Evolutionary conservation across 345 rosid genomes (phyloP).

Genomic region (Geranium brycei): DNA sequence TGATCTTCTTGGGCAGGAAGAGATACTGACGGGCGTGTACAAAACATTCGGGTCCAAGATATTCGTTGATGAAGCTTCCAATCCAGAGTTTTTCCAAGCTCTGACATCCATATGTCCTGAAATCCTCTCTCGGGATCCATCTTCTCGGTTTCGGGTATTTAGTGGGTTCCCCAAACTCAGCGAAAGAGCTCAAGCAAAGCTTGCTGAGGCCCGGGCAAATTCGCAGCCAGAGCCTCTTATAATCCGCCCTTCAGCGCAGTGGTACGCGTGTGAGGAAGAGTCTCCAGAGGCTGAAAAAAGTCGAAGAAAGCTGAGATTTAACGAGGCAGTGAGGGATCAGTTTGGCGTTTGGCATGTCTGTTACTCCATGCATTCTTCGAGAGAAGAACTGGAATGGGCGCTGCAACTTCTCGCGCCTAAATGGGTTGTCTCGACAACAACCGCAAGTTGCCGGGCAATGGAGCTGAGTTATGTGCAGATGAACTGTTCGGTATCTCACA

Average conservation of each 20-base stretch:
- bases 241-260: constrained; percentile 73
- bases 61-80: constrained; percentile 42
- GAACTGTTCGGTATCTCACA: constrained; percentile 31
- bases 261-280: constrained; percentile 65
- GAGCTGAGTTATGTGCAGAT: constrained; percentile 58
- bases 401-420: constrained; percentile 58
- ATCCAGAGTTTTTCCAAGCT: constrained; percentile 35
- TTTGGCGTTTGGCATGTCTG: constrained; percentile 86
- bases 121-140: constrained; percentile 49
- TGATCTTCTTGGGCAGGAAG: constrained; percentile 81
- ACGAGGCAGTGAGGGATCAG: constrained; percentile 60
- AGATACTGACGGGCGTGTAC: constrained; percentile 40
- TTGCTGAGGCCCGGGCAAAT: constrained; percentile 55
- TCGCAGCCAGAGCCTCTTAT: constrained; percentile 56
- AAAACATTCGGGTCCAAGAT: constrained; percentile 72
- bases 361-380: constrained; percentile 78
- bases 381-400: constrained; percentile 68
- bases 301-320: constrained; percentile 34
- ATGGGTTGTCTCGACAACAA: constrained; percentile 63
- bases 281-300: constrained; percentile 15
- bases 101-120: constrained; percentile 43
- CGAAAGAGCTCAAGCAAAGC: constrained; percentile 50
- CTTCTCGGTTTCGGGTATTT: constrained; percentile 57
- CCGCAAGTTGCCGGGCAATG: constrained; percentile 65
- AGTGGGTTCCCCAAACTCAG: constrained; percentile 59